Evolutionary conservation across 2,329 filamentous ascomycete species (phyloP).

Genomic region (Cadophora sp.): DNA sequence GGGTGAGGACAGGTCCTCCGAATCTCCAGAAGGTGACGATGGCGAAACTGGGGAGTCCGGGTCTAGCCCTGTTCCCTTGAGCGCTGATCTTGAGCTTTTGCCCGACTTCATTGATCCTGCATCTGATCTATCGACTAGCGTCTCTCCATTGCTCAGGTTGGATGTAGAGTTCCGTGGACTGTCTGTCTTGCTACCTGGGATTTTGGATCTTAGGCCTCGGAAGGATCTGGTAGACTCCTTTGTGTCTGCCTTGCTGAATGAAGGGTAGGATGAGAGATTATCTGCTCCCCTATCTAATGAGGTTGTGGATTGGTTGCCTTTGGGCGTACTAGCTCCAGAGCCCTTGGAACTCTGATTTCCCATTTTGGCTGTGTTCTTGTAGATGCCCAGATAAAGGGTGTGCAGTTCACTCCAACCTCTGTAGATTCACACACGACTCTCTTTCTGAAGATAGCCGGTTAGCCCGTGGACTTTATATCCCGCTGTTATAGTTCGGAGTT

Average conservation of each 20-base stretch:
- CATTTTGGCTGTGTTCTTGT: slow-evolving; percentile 56
- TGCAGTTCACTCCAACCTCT: background rate
- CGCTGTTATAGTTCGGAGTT: slow-evolving; percentile 1
- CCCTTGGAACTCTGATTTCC: slow-evolving; percentile 73
- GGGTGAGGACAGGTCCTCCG: slow-evolving; percentile 54
- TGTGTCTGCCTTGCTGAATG: slow-evolving; percentile 90
- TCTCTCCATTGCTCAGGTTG: slow-evolving; percentile 60
- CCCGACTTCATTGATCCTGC: slow-evolving; percentile 76
- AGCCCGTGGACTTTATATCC: slow-evolving; percentile 2
- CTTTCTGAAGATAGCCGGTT: background rate
- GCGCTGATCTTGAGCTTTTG: slow-evolving; percentile 62
- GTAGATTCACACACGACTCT: slow-evolving; percentile 4
- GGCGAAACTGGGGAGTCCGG: slow-evolving; percentile 47
- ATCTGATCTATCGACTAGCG: slow-evolving; percentile 70
- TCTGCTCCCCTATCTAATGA: slow-evolving; percentile 41
- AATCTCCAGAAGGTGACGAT: slow-evolving; percentile 40
- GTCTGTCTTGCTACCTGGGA: slow-evolving; percentile 77
- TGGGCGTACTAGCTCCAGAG: slow-evolving; percentile 42
- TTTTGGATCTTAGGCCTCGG: slow-evolving; percentile 82
- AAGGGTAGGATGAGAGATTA: slow-evolving; percentile 81
- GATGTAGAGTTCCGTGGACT: slow-evolving; percentile 81
- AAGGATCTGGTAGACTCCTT: slow-evolving; percentile 91
- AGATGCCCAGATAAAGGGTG: background rate
- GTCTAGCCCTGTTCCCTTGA: slow-evolving; percentile 50
- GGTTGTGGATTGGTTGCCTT: slow-evolving; percentile 40